Conservation (phyloP, 2,329 filamentous ascomycete genomes). For the Penicillium sp. region DNA sequence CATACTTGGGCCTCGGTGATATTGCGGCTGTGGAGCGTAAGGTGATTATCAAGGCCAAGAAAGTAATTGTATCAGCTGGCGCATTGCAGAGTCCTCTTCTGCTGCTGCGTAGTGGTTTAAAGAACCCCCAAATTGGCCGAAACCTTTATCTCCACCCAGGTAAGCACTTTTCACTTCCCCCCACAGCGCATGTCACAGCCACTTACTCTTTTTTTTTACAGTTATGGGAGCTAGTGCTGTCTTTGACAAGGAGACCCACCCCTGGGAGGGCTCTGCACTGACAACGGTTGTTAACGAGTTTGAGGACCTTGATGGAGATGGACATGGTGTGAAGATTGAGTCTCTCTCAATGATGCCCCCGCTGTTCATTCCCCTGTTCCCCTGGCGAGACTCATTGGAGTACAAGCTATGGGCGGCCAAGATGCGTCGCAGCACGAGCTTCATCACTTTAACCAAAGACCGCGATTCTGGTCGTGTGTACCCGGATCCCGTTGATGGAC, state of each 20-base stretch:
- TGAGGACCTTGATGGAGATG: slow-evolving; percentile 74
- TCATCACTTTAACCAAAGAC: slow-evolving; percentile 73
- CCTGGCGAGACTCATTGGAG: slow-evolving; percentile 67
- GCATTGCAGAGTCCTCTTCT: slow-evolving; percentile 74
- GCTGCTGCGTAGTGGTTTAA: slow-evolving; percentile 73
- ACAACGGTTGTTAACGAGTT: slow-evolving; percentile 75
- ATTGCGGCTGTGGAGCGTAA: slow-evolving; percentile 54
- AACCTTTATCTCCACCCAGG: slow-evolving; percentile 82
- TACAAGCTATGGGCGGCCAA: slow-evolving; percentile 70
- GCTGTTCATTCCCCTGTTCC: slow-evolving; percentile 59
- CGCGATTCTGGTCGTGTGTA: slow-evolving; percentile 72
- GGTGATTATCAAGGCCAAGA: slow-evolving; percentile 73
- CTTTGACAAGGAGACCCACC: slow-evolving; percentile 68
- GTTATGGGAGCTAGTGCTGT: slow-evolving; percentile 51
- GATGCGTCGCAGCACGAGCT: slow-evolving; percentile 66
- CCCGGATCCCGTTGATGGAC: slow-evolving; percentile 65
- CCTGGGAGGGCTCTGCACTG: slow-evolving; percentile 75
- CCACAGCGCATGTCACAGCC: neutral
- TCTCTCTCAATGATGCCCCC: slow-evolving; percentile 71
- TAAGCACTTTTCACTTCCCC: slow-evolving; percentile 44
- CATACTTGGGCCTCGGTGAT: slow-evolving; percentile 57
- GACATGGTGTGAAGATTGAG: slow-evolving; percentile 82
- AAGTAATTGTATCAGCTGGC: slow-evolving; percentile 75
- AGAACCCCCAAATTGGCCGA: slow-evolving; percentile 75
- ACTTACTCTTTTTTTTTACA: slow-evolving; percentile 10